Base-by-base conservation (phyloP, 208 protist species). In the Leishmania aethiopica region DNA sequence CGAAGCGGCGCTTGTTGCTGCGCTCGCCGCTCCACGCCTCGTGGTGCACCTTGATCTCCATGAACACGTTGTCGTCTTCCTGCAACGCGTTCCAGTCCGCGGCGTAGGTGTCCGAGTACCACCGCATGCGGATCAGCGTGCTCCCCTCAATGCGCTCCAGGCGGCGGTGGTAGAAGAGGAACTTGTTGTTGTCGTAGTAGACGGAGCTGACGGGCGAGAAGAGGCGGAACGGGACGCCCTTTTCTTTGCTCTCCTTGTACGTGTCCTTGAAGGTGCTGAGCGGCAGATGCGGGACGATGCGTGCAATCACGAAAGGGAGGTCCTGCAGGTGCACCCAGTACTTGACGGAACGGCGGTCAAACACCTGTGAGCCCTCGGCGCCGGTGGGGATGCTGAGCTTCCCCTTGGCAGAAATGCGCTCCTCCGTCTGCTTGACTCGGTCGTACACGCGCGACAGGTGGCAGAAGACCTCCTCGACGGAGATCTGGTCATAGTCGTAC, bases 21-120 rank as follows among this genome's bases (percentile, higher is more conserved):
- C 93, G 88, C 87, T 96, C 93, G n/a, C 95, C 93, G 78, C 91
- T 93, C 92, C 93, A 96, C 62, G 92, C 92, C 84, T 98, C 93
- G 84, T 94, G 94, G 80, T 98, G 93, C 37, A 97, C 91, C 70
- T 98, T 98, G 77, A 96, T 96, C 72, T 98, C 91, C 93, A 97
- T 97, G 57, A 98, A 98, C 10, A 96, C 93, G 76, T 88, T 92
- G 64, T 95, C 90, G 51, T 89, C 75, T 10, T 85, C 78, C n/a
- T 72, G 45, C 42, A 96, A 64, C 75, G 85, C 86, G 84, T 95
- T 94, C 92, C 91, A 95, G 84, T 96, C 91, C 69, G 88, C 76
- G 51, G 89, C 90, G 85, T 95, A 92, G 28, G 89, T 91, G 86
- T 94, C 91, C 49, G 91, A 91, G 86, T 97, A 98, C 92, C 93